Evolutionary conservation across 1,139 yeast genomes (phyloP).

Genomic region (Scheffersomyces illinoinensis): DNA sequence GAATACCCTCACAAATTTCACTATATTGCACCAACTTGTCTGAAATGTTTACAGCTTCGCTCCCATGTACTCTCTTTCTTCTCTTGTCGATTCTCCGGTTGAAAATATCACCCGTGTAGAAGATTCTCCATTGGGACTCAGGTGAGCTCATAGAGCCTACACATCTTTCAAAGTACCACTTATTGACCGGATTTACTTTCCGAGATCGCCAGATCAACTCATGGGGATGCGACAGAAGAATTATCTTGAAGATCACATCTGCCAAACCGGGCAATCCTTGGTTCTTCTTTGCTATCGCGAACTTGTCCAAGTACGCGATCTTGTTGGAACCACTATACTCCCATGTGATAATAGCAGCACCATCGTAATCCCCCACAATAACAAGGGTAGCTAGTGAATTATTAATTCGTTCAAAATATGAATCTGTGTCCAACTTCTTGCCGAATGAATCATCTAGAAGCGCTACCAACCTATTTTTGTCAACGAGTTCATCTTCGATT

Average conservation of each 20-base stretch:
- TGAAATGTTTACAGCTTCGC: conserved; percentile 28
- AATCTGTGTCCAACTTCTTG: conserved; percentile 59
- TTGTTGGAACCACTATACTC: conserved; percentile 40
- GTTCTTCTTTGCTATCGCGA: conserved; percentile 78
- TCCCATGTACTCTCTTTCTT: conserved; percentile 12
- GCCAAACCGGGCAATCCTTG: conserved; percentile 96
- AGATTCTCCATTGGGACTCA: conserved; percentile 64
- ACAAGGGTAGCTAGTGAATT: conserved; percentile 71
- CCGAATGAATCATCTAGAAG: conserved; percentile 83
- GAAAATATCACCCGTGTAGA: conserved; percentile 61
- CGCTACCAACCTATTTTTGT: conserved; percentile 53
- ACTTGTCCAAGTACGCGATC: conserved; percentile 83
- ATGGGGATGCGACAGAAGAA: conserved; percentile 65
- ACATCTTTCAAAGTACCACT: conserved; percentile 96
- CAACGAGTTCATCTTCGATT: conserved; percentile 50
- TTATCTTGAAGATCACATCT: conserved; percentile 83
- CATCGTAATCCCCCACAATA: conserved; percentile 92
- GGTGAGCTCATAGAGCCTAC: conserved; percentile 62
- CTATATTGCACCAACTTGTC: conserved; percentile 29
- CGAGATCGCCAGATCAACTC: conserved; percentile 92
- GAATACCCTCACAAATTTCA: conserved; percentile 34
- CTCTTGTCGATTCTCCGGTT: conserved; percentile 33
- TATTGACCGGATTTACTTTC: conserved; percentile 83
- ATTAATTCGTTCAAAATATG: conserved; percentile 66
- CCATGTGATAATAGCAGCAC: conserved; percentile 89